Conservation (phyloP, 345 rosid species). For the Trapa bicornis region DNA sequence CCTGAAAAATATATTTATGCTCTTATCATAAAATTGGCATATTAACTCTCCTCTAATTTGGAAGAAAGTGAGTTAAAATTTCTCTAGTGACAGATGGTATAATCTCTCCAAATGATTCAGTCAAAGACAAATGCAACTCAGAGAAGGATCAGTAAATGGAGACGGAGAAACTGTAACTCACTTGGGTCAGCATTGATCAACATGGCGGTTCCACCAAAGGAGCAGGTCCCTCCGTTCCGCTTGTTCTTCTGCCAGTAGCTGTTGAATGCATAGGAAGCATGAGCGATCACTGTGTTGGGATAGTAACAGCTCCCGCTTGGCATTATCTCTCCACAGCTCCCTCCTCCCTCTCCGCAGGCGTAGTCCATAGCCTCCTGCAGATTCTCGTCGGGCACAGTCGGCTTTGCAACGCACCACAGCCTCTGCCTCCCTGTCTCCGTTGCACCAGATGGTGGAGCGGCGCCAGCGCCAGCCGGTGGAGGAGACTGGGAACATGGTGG, state of each 20-base stretch:
- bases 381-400: conserved; percentile 47
- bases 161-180: conserved; percentile 10
- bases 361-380: conserved; percentile 56
- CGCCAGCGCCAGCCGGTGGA: conserved; percentile 27
- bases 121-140: background rate
- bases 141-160: background rate
- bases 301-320: conserved; percentile 48
- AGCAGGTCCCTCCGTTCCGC: conserved; percentile 47
- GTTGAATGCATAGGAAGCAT: conserved; percentile 64
- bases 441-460: conserved; percentile 9
- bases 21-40: too few species aligned
- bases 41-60: too few species aligned
- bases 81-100: too few species aligned
- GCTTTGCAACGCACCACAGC: conserved; percentile 71
- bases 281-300: conserved; percentile 50
- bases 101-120: too few species aligned
- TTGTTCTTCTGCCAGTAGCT: conserved; percentile 66
- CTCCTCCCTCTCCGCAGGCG: conserved; percentile 68
- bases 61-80: too few species aligned
- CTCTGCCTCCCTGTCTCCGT: conserved; percentile 21
- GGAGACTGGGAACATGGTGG: conserved; percentile 18
- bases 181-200: conserved; percentile 57
- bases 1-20: background rate
- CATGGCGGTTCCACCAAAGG: conserved; percentile 73
- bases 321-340: conserved; percentile 42